Conservation (phyloP, 805 yeast genomes). For the Candida dajiaensis region DNA sequence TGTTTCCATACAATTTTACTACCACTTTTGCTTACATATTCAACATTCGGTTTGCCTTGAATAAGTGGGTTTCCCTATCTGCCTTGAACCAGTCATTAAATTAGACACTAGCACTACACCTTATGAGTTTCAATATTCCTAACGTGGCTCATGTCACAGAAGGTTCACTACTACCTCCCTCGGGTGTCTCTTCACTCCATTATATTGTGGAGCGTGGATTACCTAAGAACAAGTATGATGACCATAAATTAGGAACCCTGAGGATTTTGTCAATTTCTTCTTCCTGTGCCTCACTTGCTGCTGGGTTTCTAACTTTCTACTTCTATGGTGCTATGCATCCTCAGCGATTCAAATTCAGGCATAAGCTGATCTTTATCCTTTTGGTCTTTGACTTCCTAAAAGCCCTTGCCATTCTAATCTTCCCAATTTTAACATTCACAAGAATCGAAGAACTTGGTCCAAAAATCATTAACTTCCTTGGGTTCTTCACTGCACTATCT, state of each 20-base stretch:
- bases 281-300: conserved; percentile 41
- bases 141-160: not conserved
- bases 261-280: conserved; percentile 40
- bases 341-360: conserved; percentile 56
- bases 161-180: not conserved
- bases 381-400: conserved; percentile 72
- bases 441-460: conserved; percentile 37
- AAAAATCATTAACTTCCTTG: conserved; percentile 28
- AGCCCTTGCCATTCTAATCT: conserved; percentile 60
- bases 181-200: not conserved
- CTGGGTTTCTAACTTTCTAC: conserved; percentile 59
- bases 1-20: too few relatives aligned
- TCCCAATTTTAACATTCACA: conserved; percentile 53
- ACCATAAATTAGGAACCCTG: conserved; percentile 4
- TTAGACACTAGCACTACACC: not conserved
- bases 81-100: not conserved
- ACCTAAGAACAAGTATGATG: not conserved
- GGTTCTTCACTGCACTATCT: conserved; percentile 74
- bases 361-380: conserved; percentile 61
- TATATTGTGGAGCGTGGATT: not conserved
- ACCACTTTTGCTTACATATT: not conserved
- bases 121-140: not conserved
- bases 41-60: not conserved
- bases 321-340: conserved; percentile 59
- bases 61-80: not conserved